These are phyloP conservation scores for Carallia brachiata DNA, from an alignment of 345 rosid genomes.

Conservation along the genomic window DNA sequence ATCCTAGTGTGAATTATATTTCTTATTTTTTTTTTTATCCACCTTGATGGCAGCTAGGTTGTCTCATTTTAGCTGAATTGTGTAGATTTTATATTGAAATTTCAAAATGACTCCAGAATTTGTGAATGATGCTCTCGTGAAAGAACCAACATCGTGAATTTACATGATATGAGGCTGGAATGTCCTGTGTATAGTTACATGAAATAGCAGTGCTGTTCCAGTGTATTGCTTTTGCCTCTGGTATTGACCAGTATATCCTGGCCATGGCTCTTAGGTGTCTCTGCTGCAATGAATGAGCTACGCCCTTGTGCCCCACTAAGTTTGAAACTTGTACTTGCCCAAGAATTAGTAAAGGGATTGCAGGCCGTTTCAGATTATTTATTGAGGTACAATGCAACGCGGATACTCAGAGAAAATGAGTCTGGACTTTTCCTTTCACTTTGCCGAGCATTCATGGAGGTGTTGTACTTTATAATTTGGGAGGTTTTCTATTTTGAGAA, in stretches of 20 bases:
- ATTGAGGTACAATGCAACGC: conserved; percentile 78
- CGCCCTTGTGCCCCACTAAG: conserved; percentile 91
- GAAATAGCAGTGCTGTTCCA: not conserved
- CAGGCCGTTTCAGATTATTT: conserved; percentile 78
- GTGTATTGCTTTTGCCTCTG: not conserved
- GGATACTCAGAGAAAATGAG: conserved; percentile 88
- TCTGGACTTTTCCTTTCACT: conserved; percentile 82
- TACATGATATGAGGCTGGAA: not conserved
- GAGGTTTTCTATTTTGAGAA: not conserved
- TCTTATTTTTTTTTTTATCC: not conserved
- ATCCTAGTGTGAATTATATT: not conserved
- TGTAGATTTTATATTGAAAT: not conserved
- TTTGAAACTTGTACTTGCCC: conserved; percentile 71
- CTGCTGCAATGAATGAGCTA: conserved; percentile 88
- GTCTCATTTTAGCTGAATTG: not conserved
- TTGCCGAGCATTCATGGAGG: conserved; percentile 89
- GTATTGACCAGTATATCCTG: conserved; percentile 4
- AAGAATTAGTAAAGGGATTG: conserved; percentile 75
- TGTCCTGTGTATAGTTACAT: not conserved
- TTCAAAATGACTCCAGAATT: not conserved
- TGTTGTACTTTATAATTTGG: conserved; percentile 17
- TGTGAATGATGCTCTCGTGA: not conserved
- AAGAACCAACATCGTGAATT: not conserved
- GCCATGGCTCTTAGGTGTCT: conserved; percentile 55
- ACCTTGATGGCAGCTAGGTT: not conserved